Evolutionary conservation across 2,329 filamentous ascomycete species (phyloP), one percentile per base, ranked within the genome.

Genomic region (Myriosclerotinia curreyana): DNA sequence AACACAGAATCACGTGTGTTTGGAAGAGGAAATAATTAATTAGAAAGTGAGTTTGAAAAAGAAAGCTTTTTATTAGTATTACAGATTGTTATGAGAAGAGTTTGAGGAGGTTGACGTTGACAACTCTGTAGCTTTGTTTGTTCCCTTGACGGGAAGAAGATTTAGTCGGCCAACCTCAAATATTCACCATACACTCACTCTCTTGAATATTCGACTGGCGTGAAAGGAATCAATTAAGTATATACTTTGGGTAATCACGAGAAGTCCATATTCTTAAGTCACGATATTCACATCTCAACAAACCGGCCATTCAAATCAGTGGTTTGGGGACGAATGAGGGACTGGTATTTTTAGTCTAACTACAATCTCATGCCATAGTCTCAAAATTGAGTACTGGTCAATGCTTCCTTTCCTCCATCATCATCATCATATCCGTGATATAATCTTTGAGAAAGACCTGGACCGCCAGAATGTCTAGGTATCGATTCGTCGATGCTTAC

Each of bases 301-400:
- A 12, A 25, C 15, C 5, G 28, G 28, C 5, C 6, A 31, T 36
- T 25, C 42, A 59, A 25, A 36, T 20, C 28, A 36, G 14, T 20
- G 22, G 48, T 34, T 52, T 42, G 48, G 68, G 68, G 69, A 65
- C 56, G 62, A 72, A 74, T 67, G 70, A 72, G 64, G 68, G 72
- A 72, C 71, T 73, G 69, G 67, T 73, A 73, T 74, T 74, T 59
- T 48, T 72, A 72, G 70, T 74, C 72, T 74, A 74, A 72, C 69
- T 73, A 74, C 69, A 71, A 71, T 68, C 63, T 69, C 63, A 69
- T 68, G 67, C 62, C 66, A 68, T 56, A 68, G 66, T 67, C 67
- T 70, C 67, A 62, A 49, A 68, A 66, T 64, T 62, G 62, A 70
- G 66, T 65, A 66, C 68, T 62, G 61, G 66, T 61, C 62, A 66